Evolutionary conservation across 2,329 filamentous ascomycete species (phyloP).

Genomic region (Penicillium rolfsii): DNA sequence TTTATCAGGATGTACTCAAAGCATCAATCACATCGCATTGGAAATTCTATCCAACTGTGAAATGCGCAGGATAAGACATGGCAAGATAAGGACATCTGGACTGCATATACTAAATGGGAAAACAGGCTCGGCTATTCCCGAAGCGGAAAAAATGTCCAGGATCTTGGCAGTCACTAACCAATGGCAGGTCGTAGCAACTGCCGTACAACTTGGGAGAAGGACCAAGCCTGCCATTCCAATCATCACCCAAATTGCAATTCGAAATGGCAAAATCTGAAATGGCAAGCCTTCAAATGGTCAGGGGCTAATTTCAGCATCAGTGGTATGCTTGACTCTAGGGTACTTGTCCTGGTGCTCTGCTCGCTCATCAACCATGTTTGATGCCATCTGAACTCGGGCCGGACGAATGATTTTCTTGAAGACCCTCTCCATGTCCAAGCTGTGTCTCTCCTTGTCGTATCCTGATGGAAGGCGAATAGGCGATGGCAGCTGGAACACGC

Average conservation of each 20-base stretch:
- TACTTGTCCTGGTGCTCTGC: not conserved
- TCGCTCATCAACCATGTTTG: not conserved
- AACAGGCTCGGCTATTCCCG: constrained; percentile 26
- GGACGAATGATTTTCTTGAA: not conserved
- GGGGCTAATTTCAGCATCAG: not conserved
- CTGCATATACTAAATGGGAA: constrained; percentile 31
- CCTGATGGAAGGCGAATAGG: not conserved
- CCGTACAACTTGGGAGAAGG: not conserved
- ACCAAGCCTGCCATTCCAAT: not conserved
- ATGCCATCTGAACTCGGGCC: too few relatives aligned
- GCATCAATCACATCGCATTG: not conserved
- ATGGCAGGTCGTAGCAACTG: not conserved
- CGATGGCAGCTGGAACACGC: not conserved
- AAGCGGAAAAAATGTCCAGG: constrained; percentile 40
- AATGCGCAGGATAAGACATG: not conserved
- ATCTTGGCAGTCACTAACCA: constrained; percentile 11
- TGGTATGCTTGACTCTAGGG: not conserved
- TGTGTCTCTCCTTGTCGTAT: not conserved
- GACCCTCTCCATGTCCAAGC: not conserved
- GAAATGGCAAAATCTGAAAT: not conserved
- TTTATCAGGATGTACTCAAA: not conserved
- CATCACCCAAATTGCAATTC: not conserved
- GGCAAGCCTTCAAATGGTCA: not conserved
- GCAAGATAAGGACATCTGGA: constrained; percentile 23
- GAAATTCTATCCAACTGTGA: not conserved